Percentiles rank a stretch among this genome's conserved stretches.
phyloP scores from a whole-genome alignment of 2,329 filamentous ascomycete genomes.

The Elsinoe arachidis region DNA sequence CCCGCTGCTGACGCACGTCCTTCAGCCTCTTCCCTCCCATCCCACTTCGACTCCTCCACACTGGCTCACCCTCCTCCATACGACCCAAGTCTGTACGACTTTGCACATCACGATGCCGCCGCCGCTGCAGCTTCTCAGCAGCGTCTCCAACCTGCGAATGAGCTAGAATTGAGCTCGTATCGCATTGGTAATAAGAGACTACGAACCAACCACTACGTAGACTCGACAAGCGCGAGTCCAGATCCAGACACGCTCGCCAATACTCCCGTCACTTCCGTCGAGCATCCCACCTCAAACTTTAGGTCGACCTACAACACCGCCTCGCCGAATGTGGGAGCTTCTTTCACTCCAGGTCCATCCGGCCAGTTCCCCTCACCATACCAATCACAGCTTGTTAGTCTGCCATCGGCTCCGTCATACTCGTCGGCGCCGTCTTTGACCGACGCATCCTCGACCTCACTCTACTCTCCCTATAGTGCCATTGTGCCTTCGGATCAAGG shows the following conservation, averaged over 20 bases:
- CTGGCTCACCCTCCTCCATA: neutral
- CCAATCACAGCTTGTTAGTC: neutral
- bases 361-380: constrained; percentile 2
- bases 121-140: constrained; percentile 1
- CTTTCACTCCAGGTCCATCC: neutral
- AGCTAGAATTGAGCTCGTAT: constrained; percentile 3
- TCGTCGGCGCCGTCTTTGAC: constrained; percentile 6
- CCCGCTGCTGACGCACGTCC: constrained; percentile 9
- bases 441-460: neutral
- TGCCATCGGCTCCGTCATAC: constrained; percentile 1
- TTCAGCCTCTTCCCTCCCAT: constrained; percentile 8
- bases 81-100: constrained; percentile 10
- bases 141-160: neutral
- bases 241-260: neutral
- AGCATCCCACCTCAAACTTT: neutral
- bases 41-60: constrained; percentile 3
- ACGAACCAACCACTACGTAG: constrained; percentile 9
- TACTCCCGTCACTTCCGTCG: constrained; percentile 1
- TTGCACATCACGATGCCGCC: constrained; percentile 6
- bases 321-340: constrained; percentile 2
- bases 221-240: neutral
- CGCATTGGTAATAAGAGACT: constrained; percentile 5
- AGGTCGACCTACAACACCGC: neutral
- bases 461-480: constrained; percentile 1
- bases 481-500: neutral